Conservation (phyloP, 129 eudicot species). For the Centella asiatica region DNA sequence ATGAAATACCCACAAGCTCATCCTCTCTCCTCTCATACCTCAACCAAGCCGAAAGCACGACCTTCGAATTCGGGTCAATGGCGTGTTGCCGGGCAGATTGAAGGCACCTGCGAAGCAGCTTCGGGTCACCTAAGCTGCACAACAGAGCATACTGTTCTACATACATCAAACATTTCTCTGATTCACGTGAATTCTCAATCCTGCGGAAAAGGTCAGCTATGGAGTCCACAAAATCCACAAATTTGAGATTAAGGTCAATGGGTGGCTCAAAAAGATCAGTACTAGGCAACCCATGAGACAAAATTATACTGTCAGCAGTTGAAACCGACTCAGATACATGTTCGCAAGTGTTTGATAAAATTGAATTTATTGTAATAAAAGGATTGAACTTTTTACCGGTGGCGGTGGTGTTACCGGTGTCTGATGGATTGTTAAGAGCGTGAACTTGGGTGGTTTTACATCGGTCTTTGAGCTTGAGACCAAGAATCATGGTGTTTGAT, state of each 20-base stretch:
- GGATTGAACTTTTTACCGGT: neutral
- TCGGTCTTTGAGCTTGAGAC: slow-evolving; percentile 51
- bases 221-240: slow-evolving; percentile 37
- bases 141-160: slow-evolving; percentile 45
- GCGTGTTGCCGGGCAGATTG: slow-evolving; percentile 58
- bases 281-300: slow-evolving; percentile 43
- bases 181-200: slow-evolving; percentile 11
- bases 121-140: slow-evolving; percentile 48
- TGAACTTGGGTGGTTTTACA: slow-evolving; percentile 61
- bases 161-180: slow-evolving; percentile 23
- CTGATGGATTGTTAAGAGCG: slow-evolving; percentile 28
- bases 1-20: slow-evolving; percentile 52
- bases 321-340: slow-evolving; percentile 5
- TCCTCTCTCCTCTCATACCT: slow-evolving; percentile 63
- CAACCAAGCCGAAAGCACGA: slow-evolving; percentile 56
- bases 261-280: slow-evolving; percentile 37
- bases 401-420: slow-evolving; percentile 2
- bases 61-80: slow-evolving; percentile 42
- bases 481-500: slow-evolving; percentile 31
- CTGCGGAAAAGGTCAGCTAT: slow-evolving; percentile 33
- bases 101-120: slow-evolving; percentile 48
- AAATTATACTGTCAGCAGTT: slow-evolving; percentile 13
- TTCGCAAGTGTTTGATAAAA: slow-evolving; percentile 29
- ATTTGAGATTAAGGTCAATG: slow-evolving; percentile 30
- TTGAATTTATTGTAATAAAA: slow-evolving; percentile 35